Base-by-base conservation (phyloP, 75 land plant species). In the Cunninghamia lanceolata region DNA sequence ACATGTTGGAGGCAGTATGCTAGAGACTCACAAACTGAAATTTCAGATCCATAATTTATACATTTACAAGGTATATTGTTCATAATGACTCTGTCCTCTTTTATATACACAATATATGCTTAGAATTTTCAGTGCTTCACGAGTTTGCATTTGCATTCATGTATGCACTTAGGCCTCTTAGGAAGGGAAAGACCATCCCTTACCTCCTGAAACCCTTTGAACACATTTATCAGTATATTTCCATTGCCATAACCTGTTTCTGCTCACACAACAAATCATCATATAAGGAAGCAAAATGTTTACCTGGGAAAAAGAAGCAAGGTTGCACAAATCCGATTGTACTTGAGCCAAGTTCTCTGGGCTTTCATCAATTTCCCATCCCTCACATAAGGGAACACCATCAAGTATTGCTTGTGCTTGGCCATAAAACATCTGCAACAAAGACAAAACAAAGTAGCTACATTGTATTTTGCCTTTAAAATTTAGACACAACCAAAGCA, bases 331-430 rank as follows among this genome's bases (percentile, higher is more conserved):
- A 39, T 86, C 86, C 11, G 35, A 38, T 54, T 50, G 53, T 47
- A 86, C n/a, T 38, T n/a, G 56, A 32, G 87, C 34, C 39, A 86
- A n/a, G 36, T 82, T 50, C 43, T 85, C 32, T 38, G 86, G 79
- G 3, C 86, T 38, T 30, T 86, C 85, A 30, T 47, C 52, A 47
- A 83, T 86, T 82, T 86, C 87, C 86, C 85, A 86, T 81, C 86
- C 86, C 39, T 83, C 53, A 36, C 36, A 47, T 50, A 83, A 82
- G 32, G 53, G 36, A 34, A 83, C 34, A 28, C 87, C 87, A 43
- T 86, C 87, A 21, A 86, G 39, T 80, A 86, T 82, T 17, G 87
- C 85, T 53, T 86, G 81, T 35, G 87, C 87, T 83, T 86, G 87
- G 8, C 78, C 86, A 52, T 86, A 86, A 40, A 83, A 86, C 50